Evolutionary conservation across 805 yeast species (phyloP), one percentile per base, ranked within the genome.

Genomic region (Nakazawaea laoshanensis): DNA sequence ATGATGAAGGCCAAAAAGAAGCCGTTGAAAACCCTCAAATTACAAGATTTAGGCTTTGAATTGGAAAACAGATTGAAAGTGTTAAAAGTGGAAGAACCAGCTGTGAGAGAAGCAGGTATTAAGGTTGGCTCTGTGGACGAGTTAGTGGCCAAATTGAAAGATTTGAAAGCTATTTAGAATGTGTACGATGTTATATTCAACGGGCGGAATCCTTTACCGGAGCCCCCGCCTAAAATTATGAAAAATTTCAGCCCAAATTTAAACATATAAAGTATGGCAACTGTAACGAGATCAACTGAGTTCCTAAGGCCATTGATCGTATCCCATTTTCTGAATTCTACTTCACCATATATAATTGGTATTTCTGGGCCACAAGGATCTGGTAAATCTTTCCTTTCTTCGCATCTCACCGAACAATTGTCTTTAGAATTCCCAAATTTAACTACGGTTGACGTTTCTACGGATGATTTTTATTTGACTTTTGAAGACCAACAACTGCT

Each of bases 1-100:
- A 74, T 88, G 64, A 92, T 92, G 97, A 92, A 92, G 67, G 97
- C 97, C 36, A 92, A 92, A 67, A 88, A 88, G 74, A 88, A 86
- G 67, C 95, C 95, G 4, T 66, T 88, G 53, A 85, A 76, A 46
- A 66, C 74, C 50, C 55, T 73, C 57, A 59, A 70, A 62, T 55
- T 61, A 12, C 63, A 51, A n/a, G 94, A 83, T 46, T 70, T 84
- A 39, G 82, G 78, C n/a, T 67, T 81, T 21, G 82, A 78, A 27
- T 51, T 75, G 8, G 55, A 70, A 20, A 69, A 72, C 23, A 73
- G 89, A 47, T 59, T 88, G 39, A 77, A 83, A 51, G 65, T 77
- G 3, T 49, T 84, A 38, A 72, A 76, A 51, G 79, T 92, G 11
- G 77, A 77, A 45, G 96, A 92, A 53, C 98, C 98, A 17, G 77